These are phyloP conservation scores for Arthonia radiata DNA, from an alignment of 495 filamentous ascomycete species.

Conservation along the genomic window DNA sequence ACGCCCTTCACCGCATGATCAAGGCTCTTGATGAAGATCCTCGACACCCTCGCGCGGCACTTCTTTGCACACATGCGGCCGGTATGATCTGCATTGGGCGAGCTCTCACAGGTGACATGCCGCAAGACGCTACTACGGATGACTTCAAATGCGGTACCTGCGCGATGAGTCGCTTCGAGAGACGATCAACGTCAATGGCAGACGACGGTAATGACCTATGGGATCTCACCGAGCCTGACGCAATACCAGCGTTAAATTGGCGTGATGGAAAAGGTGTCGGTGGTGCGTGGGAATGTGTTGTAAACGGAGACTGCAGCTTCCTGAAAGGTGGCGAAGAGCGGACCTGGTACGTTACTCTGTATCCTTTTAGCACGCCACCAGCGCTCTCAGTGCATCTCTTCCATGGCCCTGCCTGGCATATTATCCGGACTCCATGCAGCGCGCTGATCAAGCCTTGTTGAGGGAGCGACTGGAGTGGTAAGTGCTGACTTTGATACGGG, in stretches of 20 bases:
- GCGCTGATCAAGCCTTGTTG: slow-evolving; percentile 2
- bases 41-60: slow-evolving; percentile 25
- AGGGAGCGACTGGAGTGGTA: slow-evolving; percentile 7
- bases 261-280: slow-evolving; percentile 37
- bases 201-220: slow-evolving; percentile 6
- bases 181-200: slow-evolving; percentile 7
- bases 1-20: slow-evolving; percentile 44
- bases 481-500: slow-evolving; percentile 3
- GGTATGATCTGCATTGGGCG: slow-evolving; percentile 65
- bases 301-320: slow-evolving; percentile 65
- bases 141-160: slow-evolving; percentile 82
- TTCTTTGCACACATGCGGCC: slow-evolving; percentile 83
- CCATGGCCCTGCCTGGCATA: slow-evolving; percentile 4
- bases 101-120: slow-evolving; percentile 51
- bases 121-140: slow-evolving; percentile 35
- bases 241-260: slow-evolving; percentile 28
- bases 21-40: slow-evolving; percentile 29
- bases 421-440: too few species aligned
- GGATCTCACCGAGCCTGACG: slow-evolving; percentile 8
- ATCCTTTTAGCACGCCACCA: slow-evolving; percentile 1
- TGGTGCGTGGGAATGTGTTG: slow-evolving; percentile 56
- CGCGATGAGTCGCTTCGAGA: slow-evolving; percentile 38
- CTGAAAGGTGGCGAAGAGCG: slow-evolving; percentile 60
- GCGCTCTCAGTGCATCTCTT: slow-evolving; percentile 1
- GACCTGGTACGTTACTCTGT: slow-evolving; percentile 43